Conservation (phyloP, 805 yeast species). For the Kodamaea neixiangensis region DNA sequence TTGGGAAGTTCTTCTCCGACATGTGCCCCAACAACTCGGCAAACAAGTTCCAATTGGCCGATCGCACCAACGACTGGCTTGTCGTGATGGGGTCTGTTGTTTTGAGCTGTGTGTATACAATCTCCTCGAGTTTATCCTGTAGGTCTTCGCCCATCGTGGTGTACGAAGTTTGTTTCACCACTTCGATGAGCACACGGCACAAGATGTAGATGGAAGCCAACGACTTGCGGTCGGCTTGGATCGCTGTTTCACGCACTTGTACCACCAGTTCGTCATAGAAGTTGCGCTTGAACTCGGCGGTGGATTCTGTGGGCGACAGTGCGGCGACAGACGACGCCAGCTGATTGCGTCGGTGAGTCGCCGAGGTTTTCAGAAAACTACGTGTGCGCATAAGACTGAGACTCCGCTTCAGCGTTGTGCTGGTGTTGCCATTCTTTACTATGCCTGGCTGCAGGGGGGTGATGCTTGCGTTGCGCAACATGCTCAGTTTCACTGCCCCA, state of each 20-base stretch:
- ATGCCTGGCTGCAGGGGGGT: conserved; percentile 18
- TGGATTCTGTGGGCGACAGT: not conserved
- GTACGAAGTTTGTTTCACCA: conserved; percentile 83
- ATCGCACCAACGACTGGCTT: conserved; percentile 64
- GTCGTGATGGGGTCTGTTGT: conserved; percentile 81
- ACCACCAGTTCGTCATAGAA: conserved; percentile 34
- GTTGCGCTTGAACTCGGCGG: conserved; percentile 14
- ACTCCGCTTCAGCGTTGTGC: conserved; percentile 36
- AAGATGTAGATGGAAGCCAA: conserved; percentile 83
- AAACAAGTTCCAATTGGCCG: conserved; percentile 92
- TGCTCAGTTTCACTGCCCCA: conserved; percentile 38
- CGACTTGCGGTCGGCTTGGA: conserved; percentile 84
- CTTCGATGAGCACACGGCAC: conserved; percentile 90
- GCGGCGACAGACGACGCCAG: conserved; percentile 43
- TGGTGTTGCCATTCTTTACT: conserved; percentile 12
- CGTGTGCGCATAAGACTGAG: conserved; percentile 42
- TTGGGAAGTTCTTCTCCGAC: conserved; percentile 79
- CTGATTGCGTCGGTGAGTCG: conserved; percentile 48
- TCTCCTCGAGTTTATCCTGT: conserved; percentile 84
- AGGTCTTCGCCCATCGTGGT: conserved; percentile 74
- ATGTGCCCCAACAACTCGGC: conserved; percentile 88
- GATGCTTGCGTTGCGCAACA: not conserved
- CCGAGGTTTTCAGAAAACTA: conserved; percentile 35
- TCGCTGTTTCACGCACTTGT: conserved; percentile 63
- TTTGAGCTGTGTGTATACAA: conserved; percentile 84